Base-by-base conservation (phyloP, 2,329 filamentous ascomycete genomes). In the Claviceps sp. region DNA sequence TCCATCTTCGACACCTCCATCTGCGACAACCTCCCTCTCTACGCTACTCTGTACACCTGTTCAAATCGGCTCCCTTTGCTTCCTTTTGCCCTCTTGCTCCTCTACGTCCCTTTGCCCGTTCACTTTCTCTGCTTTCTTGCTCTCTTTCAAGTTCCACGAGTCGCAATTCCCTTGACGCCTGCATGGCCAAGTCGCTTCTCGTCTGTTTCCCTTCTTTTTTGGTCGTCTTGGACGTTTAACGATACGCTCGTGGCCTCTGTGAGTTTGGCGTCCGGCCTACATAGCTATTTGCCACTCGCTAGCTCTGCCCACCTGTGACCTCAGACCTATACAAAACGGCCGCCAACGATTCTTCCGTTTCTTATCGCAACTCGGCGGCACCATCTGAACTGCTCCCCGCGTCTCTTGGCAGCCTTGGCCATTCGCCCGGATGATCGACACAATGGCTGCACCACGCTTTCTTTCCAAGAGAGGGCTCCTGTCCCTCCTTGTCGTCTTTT, bases 401-500 rank as follows among this genome's bases (percentile, higher is more conserved):
- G 40, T 18, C 14, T 7, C 13, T 14, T 50, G 54, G 18, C 41
- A 52, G 42, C 18, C 42, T 20, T 37, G 47, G 40, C 16, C 49
- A 3, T 53, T 38, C 22, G 36, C 50, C 13, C 42, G 51, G 13
- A 30, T 47, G n/a, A 13, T 50, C 18, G 51, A 34, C 48, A 60
- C 48, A 51, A 50, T 57, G 53, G 49, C 52, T 14, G 40, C 57
- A 38, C 45, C 58, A 45, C 61, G 52, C 44, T 64, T 66, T 58
- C 52, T 64, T 16, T 61, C 62, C 5, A 59, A 62, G 36, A 66
- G 62, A 50, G 58, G 60, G 24, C 51, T 64, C 43, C 50, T 59
- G 26, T 24, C 64, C 16, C 16, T 67, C 16, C 30, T 59, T 53
- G 54, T 67, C 45, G 54, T 62, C 14, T 53, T 60, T 16, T 49